Percentiles rank a stretch among this genome's conserved stretches.
Conservation (phyloP, 2,329 filamentous ascomycete genomes). For the Lasiodiplodia sp. region DNA sequence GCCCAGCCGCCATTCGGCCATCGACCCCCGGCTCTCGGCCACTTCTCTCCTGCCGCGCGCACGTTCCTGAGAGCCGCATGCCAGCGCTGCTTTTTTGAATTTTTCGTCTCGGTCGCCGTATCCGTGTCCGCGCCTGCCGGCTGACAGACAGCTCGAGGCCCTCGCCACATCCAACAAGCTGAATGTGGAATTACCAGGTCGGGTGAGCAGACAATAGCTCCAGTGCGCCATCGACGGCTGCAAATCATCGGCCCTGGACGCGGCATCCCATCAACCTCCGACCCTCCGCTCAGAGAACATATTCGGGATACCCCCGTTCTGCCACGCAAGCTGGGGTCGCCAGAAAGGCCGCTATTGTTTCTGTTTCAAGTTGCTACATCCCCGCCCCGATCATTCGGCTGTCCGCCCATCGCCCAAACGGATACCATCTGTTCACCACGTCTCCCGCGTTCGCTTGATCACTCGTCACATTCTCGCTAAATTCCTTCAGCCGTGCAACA, state of each 20-base stretch:
- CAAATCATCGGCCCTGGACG: constrained; percentile 19
- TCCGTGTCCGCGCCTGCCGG: neutral
- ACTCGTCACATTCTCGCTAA: neutral
- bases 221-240: neutral
- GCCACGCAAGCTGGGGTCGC: constrained; percentile 19
- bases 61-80: neutral
- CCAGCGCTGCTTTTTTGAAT: neutral
- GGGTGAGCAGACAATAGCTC: neutral
- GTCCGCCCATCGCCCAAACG: neutral
- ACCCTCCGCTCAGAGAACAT: neutral
- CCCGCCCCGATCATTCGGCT: neutral
- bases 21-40: neutral
- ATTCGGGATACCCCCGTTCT: neutral
- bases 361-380: constrained; percentile 4
- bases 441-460: neutral
- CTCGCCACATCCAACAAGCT: neutral
- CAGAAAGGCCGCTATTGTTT: neutral
- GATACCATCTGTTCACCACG: neutral
- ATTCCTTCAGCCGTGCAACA: neutral
- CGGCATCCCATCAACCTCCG: constrained; percentile 16
- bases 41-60: neutral
- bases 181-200: neutral
- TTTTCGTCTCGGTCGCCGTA: neutral
- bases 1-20: neutral
- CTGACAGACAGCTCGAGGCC: neutral